These are phyloP conservation scores for Misopates orontium DNA, from an alignment of 257 asterid genomes.

Conservation along the genomic window DNA sequence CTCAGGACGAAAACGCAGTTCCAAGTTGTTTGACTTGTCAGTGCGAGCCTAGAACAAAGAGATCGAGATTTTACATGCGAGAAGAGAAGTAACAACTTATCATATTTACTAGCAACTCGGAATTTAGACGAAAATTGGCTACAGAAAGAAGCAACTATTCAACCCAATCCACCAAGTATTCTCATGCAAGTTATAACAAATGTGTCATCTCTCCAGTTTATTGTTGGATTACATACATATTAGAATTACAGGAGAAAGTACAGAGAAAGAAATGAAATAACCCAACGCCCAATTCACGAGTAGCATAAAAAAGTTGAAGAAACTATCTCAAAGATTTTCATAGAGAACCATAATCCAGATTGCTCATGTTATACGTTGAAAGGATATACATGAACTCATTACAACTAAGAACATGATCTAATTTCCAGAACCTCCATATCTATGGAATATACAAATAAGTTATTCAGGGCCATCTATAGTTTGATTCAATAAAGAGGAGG, in stretches of 20 bases:
- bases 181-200: not conserved
- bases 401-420: not conserved
- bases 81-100: conserved; percentile 2
- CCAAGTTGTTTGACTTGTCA: conserved; percentile 64
- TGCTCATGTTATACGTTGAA: not conserved
- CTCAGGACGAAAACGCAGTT: conserved; percentile 89
- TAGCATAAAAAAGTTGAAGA: not conserved
- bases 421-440: not conserved
- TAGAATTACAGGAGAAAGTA: not conserved
- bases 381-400: no score
- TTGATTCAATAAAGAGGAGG: not conserved
- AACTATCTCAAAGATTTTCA: not conserved
- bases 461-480: not conserved
- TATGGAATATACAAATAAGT: conserved; percentile 5
- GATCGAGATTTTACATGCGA: conserved; percentile 14
- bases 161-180: conserved; percentile 12
- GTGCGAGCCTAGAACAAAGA: conserved; percentile 53
- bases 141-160: conserved; percentile 6
- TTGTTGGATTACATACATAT: not conserved
- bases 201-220: not conserved
- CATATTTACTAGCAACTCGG: not conserved
- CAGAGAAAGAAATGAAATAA: no score
- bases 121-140: conserved; percentile 3
- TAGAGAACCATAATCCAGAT: not conserved
- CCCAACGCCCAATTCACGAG: no score